A percentile compares a stretch with the other conserved stretches of the same genome.
These are phyloP conservation scores for Citrus australasica DNA, from an alignment of 345 rosid species.

Conservation along the genomic window DNA sequence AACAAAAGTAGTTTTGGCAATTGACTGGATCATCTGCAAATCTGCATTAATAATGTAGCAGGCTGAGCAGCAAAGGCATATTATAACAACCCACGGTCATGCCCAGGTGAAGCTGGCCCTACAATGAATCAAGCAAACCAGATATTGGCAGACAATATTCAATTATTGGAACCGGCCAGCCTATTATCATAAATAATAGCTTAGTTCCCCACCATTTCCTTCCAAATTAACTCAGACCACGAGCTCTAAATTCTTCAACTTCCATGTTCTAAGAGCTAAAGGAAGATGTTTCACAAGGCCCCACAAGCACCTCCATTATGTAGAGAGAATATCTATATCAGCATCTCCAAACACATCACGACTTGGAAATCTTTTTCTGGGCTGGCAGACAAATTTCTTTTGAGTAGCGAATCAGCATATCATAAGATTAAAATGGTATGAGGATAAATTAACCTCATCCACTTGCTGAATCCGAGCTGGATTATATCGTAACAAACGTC, in stretches of 20 bases:
- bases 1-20: neutral
- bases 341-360: slow-evolving; percentile 18
- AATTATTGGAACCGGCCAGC: slow-evolving; percentile 38
- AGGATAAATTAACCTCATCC: slow-evolving; percentile 28
- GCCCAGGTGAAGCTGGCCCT: slow-evolving; percentile 33
- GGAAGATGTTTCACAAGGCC: slow-evolving; percentile 20
- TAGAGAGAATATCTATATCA: slow-evolving; percentile 17
- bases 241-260: slow-evolving; percentile 22
- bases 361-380: slow-evolving; percentile 27
- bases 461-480: slow-evolving; percentile 25
- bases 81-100: neutral
- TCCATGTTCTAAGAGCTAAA: slow-evolving; percentile 15
- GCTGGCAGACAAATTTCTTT: slow-evolving; percentile 23
- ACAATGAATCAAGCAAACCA: slow-evolving; percentile 21
- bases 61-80: slow-evolving; percentile 1
- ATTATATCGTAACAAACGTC: slow-evolving; percentile 11
- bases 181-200: slow-evolving; percentile 14
- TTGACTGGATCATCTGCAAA: neutral
- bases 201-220: slow-evolving; percentile 39
- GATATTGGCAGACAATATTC: slow-evolving; percentile 52
- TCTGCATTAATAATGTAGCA: neutral
- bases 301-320: slow-evolving; percentile 23
- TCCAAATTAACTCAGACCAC: slow-evolving; percentile 36
- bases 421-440: slow-evolving; percentile 11
- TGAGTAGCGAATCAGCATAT: slow-evolving; percentile 17